These are phyloP conservation scores for Saccharomycopsis crataegensis DNA, from an alignment of 1,139 yeast species.

Conservation along the genomic window DNA sequence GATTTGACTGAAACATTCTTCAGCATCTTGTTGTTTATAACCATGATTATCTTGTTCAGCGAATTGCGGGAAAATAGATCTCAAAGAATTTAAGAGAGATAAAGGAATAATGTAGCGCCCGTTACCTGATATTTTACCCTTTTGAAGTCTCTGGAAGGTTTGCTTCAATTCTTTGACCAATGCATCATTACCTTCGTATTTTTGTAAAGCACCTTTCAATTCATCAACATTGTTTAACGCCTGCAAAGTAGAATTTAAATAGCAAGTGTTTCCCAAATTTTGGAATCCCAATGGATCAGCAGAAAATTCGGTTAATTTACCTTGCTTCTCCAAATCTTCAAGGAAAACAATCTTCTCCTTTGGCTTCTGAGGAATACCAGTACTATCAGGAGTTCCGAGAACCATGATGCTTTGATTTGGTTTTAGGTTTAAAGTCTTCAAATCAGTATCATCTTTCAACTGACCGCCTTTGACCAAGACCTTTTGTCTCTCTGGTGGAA, in stretches of 20 bases:
- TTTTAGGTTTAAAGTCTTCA: conserved; percentile 48
- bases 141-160: conserved; percentile 32
- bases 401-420: conserved; percentile 73
- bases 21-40: conserved; percentile 98
- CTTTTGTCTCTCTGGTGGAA: conserved; percentile 85
- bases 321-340: conserved; percentile 35
- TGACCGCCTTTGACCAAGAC: conserved; percentile 87
- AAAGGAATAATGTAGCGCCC: conserved; percentile 46
- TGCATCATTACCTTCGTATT: conserved; percentile 27
- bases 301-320: conserved; percentile 13
- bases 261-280: conserved; percentile 93
- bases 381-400: conserved; percentile 64
- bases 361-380: conserved; percentile 25
- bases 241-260: conserved; percentile 84
- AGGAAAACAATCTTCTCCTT: conserved; percentile 34
- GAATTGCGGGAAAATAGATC: conserved; percentile 78
- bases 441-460: conserved; percentile 56
- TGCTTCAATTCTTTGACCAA: conserved; percentile 32
- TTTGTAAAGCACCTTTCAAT: conserved; percentile 31
- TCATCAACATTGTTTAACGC: conserved; percentile 65
- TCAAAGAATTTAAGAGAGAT: conserved; percentile 53
- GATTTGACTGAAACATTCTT: conserved; percentile 85
- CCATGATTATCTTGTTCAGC: conserved; percentile 57
- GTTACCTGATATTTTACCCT: conserved; percentile 28
- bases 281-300: conserved; percentile 70